Conservation (phyloP, 73 alveolate species). For the Durusdinium trenchii region DNA sequence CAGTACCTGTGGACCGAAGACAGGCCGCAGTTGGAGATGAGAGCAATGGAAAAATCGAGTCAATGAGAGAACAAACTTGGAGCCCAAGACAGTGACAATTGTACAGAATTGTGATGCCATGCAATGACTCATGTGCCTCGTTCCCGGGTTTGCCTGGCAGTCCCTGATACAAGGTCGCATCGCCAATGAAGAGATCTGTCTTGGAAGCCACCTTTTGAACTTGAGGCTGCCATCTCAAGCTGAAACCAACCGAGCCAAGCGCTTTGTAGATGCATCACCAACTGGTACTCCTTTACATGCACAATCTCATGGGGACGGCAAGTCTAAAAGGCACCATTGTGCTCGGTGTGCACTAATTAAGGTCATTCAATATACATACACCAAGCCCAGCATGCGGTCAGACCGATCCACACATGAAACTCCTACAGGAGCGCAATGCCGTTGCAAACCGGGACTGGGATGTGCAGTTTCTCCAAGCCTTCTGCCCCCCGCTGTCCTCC, state of each 20-base stretch:
- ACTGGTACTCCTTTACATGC: conserved; percentile 65
- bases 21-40: no score
- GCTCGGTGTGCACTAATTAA: background rate
- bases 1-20: background rate
- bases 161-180: no score
- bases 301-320: background rate
- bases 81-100: background rate
- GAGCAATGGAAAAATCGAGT: no score
- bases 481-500: background rate
- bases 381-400: background rate
- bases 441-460: background rate
- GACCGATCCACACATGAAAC: background rate
- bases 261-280: conserved; percentile 78
- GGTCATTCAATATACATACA: background rate
- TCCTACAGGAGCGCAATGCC: background rate
- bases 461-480: background rate
- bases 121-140: no score
- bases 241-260: background rate
- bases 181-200: no score
- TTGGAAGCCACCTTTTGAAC: no score
- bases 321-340: background rate
- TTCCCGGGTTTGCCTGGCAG: no score
- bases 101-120: no score
- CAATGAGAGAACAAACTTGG: no score
- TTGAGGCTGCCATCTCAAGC: background rate